A percentile compares a stretch with the other conserved stretches of the same genome.
Conservation (phyloP, 257 asterid species). For the Nicotiana tomentosiformis region DNA sequence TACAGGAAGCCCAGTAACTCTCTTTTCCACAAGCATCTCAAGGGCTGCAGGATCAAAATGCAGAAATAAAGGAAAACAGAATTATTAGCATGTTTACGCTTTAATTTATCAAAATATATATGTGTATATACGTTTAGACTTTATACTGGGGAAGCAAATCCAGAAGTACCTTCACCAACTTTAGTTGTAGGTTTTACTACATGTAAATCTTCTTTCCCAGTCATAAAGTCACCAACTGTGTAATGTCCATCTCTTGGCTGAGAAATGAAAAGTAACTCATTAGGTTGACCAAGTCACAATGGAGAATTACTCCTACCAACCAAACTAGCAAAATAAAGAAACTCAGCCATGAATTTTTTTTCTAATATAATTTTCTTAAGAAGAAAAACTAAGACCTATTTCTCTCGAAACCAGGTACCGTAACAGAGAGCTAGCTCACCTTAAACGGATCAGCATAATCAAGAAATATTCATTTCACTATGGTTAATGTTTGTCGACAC, state of each 20-base stretch:
- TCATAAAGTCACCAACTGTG: slow-evolving; percentile 91
- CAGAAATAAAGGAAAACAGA: slow-evolving; percentile 6
- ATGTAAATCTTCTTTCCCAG: slow-evolving; percentile 52
- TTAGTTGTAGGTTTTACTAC: slow-evolving; percentile 68
- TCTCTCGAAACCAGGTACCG: not conserved
- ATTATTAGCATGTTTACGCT: not conserved
- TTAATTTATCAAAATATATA: not conserved
- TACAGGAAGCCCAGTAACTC: slow-evolving; percentile 93
- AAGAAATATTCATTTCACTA: not conserved
- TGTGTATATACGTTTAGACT: not conserved
- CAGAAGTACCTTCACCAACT: slow-evolving; percentile 71
- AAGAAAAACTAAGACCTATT: not conserved
- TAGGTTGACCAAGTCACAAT: slow-evolving; percentile 9
- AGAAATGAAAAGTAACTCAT: slow-evolving; percentile 4
- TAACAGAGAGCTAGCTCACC: not conserved
- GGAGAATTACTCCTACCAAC: not conserved
- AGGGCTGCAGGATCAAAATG: slow-evolving; percentile 46
- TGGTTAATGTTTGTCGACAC: not conserved
- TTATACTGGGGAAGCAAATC: not conserved
- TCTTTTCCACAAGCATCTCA: slow-evolving; percentile 70
- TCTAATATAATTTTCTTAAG: not conserved
- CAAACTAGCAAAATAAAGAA: not conserved
- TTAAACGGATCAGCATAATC: not conserved
- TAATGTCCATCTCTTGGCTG: slow-evolving; percentile 58
- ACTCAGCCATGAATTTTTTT: not conserved